Conservation (phyloP, 495 filamentous ascomycete species). For the Jackrogersella multiformis region DNA sequence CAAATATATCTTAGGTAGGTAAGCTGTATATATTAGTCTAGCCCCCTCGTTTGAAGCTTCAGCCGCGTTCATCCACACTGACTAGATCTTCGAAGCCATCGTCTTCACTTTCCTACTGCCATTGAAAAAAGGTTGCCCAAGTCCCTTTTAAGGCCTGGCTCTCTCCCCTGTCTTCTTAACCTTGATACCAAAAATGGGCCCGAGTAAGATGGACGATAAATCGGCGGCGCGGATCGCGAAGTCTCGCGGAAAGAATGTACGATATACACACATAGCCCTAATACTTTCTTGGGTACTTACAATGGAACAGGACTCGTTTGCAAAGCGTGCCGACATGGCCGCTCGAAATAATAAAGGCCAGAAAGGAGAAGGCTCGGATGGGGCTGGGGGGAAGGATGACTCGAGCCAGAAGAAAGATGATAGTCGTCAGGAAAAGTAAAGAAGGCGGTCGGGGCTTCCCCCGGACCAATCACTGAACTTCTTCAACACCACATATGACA, state of each 20-base stretch:
- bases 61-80: neutral
- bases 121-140: no score
- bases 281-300: conserved; percentile 23
- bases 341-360: conserved; percentile 50
- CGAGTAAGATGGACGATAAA: conserved; percentile 55
- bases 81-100: neutral
- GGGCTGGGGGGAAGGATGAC: conserved; percentile 14
- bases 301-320: conserved; percentile 52
- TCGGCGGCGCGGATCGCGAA: conserved; percentile 56
- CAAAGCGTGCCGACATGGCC: conserved; percentile 54
- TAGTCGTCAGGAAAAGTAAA: conserved; percentile 25
- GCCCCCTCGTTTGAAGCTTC: neutral
- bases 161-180: neutral
- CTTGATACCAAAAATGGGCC: conserved; percentile 49
- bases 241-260: conserved; percentile 52
- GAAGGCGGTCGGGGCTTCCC: neutral
- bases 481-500: neutral
- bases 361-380: conserved; percentile 27
- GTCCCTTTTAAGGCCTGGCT: neutral
- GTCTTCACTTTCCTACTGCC: no score
- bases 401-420: conserved; percentile 25
- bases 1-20: no score
- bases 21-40: conserved; percentile 18
- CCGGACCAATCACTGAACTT: conserved; percentile 4
- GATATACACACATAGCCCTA: neutral